These are phyloP conservation scores for Arachis hypogaea DNA, from an alignment of 306 rosid species.

Conservation along the genomic window DNA sequence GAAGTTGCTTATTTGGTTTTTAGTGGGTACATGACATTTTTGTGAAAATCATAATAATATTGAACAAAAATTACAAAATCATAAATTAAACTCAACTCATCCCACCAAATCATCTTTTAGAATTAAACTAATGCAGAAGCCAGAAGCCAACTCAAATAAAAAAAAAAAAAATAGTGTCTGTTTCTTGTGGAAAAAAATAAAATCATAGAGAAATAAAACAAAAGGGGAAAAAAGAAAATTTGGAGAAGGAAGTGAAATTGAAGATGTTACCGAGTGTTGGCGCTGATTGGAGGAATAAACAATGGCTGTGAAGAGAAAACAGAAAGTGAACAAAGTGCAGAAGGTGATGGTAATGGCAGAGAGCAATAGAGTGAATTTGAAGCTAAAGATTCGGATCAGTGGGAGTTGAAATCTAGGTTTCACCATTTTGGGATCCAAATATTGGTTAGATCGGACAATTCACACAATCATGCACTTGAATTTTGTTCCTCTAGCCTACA, in stretches of 20 bases:
- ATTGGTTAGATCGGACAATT: background rate
- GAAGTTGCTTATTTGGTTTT: no score
- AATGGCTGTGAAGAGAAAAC: constrained; percentile 55
- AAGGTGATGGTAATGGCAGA: constrained; percentile 45
- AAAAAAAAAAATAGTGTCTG: background rate
- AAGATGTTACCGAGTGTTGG: constrained; percentile 48
- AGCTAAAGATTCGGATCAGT: constrained; percentile 41
- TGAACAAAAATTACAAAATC: no score
- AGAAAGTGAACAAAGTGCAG: constrained; percentile 54
- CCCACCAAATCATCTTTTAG: background rate
- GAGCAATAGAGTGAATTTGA: constrained; percentile 51
- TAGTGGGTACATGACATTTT: no score
- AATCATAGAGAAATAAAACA: background rate
- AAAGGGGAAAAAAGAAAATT: background rate
- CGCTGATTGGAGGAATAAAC: constrained; percentile 50
- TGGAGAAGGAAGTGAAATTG: background rate
- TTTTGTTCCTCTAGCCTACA: no score
- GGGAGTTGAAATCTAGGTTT: constrained; percentile 39
- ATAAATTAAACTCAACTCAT: no score
- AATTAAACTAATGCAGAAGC: constrained; percentile 26
- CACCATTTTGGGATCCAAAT: constrained; percentile 37
- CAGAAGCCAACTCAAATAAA: background rate
- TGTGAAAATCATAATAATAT: no score
- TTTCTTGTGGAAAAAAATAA: constrained; percentile 12
- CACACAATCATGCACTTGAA: no score